phyloP scores from a whole-genome alignment of 768 basidiomycete genomes.

The Serendipita sp. region DNA sequence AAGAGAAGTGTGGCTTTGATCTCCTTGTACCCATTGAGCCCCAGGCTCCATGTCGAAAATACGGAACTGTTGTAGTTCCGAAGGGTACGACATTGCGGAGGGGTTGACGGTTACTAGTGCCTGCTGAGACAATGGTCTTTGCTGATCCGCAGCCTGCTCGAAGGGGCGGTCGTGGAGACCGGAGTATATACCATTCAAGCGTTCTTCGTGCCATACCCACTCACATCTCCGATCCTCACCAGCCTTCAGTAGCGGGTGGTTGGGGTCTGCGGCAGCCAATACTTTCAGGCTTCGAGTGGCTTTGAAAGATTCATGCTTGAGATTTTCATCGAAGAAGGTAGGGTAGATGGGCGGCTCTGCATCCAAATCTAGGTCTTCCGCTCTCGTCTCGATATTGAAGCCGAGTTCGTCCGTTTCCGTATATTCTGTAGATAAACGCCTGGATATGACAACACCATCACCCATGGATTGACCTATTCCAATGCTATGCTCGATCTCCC shows the following conservation, averaged over 20 bases:
- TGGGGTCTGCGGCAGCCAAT: constrained; percentile 45
- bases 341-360: constrained; percentile 30
- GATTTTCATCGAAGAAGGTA: constrained; percentile 39
- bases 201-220: constrained; percentile 52
- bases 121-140: background rate
- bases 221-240: constrained; percentile 18
- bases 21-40: constrained; percentile 11
- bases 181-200: constrained; percentile 33
- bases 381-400: constrained; percentile 23
- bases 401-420: background rate
- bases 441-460: constrained; percentile 3
- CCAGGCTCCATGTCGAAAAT: constrained; percentile 60
- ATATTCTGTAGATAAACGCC: background rate
- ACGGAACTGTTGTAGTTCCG: constrained; percentile 31
- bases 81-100: constrained; percentile 15
- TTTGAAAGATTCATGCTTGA: constrained; percentile 39
- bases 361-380: constrained; percentile 17
- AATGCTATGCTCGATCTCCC: constrained; percentile 40
- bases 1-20: constrained; percentile 9
- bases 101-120: constrained; percentile 10
- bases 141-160: constrained; percentile 6
- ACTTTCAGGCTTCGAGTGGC: constrained; percentile 57
- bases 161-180: constrained; percentile 12
- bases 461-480: constrained; percentile 26
- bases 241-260: constrained; percentile 38